phyloP scores from a whole-genome alignment of 2,329 filamentous ascomycete genomes.

The Aspergillus puulaauensis region DNA sequence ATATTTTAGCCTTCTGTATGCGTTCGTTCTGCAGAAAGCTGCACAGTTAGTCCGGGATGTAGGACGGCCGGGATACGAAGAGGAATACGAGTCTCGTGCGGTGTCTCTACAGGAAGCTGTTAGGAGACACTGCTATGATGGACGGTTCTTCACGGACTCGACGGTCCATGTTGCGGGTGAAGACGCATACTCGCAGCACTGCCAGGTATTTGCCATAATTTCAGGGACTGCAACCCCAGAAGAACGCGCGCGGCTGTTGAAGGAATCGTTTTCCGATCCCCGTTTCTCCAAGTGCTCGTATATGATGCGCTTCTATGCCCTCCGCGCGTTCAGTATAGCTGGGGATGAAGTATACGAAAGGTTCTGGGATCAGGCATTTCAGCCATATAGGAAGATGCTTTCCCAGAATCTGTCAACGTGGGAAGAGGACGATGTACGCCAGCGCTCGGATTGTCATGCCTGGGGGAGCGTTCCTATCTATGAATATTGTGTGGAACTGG shows the following conservation, averaged over 20 bases:
- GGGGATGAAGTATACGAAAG: slow-evolving; percentile 34
- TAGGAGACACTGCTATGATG: slow-evolving; percentile 29
- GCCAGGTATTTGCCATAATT: slow-evolving; percentile 32
- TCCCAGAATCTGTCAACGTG: slow-evolving; percentile 42
- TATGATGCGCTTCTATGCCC: slow-evolving; percentile 44
- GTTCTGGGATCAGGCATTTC: slow-evolving; percentile 31
- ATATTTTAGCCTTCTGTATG: slow-evolving; percentile 44
- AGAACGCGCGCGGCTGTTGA: slow-evolving; percentile 25
- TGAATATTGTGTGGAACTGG: slow-evolving; percentile 42
- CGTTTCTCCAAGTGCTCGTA: slow-evolving; percentile 37
- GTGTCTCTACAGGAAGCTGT: slow-evolving; percentile 21
- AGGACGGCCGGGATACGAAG: slow-evolving; percentile 32
- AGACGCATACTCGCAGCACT: slow-evolving; percentile 28
- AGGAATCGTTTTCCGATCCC: slow-evolving; percentile 24
- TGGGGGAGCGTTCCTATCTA: slow-evolving; percentile 47
- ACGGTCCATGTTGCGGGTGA: slow-evolving; percentile 28
- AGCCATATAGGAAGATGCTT: slow-evolving; percentile 42
- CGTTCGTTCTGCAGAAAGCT: slow-evolving; percentile 35
- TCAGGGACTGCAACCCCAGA: slow-evolving; percentile 19
- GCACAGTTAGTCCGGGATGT: slow-evolving; percentile 33
- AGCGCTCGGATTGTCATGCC: slow-evolving; percentile 47
- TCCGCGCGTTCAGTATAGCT: slow-evolving; percentile 38
- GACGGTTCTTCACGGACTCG: slow-evolving; percentile 32
- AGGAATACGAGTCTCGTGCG: slow-evolving; percentile 27
- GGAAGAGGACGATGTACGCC: slow-evolving; percentile 45